Evolutionary conservation across 768 basidiomycete genomes (phyloP).

Genomic region (Calocybe indica): DNA sequence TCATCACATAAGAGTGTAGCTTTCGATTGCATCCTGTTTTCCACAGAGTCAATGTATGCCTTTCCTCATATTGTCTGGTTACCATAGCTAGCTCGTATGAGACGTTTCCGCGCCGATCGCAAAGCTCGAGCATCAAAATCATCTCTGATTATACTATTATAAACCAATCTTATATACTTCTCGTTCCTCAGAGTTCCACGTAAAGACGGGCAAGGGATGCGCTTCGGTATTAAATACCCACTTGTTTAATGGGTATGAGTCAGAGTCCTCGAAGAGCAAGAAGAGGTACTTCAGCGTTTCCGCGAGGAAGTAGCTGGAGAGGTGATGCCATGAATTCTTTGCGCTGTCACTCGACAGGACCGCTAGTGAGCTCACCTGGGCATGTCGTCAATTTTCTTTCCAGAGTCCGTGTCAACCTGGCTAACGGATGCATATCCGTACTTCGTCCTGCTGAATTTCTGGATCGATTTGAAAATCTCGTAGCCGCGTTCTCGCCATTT

Average conservation of each 20-base stretch:
- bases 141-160: neutral
- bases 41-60: too few species aligned
- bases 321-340: neutral
- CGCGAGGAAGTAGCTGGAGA: conserved; percentile 35
- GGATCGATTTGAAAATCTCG: conserved; percentile 58
- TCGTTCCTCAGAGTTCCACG: conserved; percentile 52
- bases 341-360: neutral
- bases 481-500: conserved; percentile 73
- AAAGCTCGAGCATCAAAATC: too few species aligned
- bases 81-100: too few species aligned
- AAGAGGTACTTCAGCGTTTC: conserved; percentile 60
- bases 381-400: conserved; percentile 49
- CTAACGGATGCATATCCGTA: conserved; percentile 54
- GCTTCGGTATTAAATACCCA: conserved; percentile 70
- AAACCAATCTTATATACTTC: conserved; percentile 29
- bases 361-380: conserved; percentile 48
- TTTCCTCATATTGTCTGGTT: too few species aligned
- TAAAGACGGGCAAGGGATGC: conserved; percentile 63
- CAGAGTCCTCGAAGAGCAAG: conserved; percentile 55
- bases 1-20: too few species aligned
- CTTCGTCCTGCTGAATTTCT: conserved; percentile 46
- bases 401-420: conserved; percentile 33
- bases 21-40: too few species aligned
- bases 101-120: too few species aligned
- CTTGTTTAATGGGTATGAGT: conserved; percentile 41